phyloP scores from a whole-genome alignment of 768 basidiomycete genomes.

The Lactarius sanguifluus region DNA sequence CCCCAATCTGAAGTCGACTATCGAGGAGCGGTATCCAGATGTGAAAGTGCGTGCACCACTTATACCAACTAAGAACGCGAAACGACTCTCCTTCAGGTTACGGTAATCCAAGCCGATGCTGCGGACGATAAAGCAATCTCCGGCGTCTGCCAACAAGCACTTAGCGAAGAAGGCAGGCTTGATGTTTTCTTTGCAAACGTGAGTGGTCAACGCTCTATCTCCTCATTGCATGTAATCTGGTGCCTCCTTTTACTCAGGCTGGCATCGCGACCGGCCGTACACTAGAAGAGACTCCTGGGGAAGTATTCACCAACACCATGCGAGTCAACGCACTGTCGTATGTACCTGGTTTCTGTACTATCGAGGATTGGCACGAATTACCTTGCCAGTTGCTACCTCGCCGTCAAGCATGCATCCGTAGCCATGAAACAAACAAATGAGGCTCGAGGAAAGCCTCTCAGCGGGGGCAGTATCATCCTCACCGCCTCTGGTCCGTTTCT shows the following conservation, averaged over 20 bases:
- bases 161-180: constrained; percentile 79
- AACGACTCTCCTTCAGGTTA: constrained; percentile 54
- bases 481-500: constrained; percentile 71
- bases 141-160: constrained; percentile 64
- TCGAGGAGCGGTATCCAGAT: constrained; percentile 66
- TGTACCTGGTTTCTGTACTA: constrained; percentile 11
- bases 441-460: constrained; percentile 63
- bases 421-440: constrained; percentile 75
- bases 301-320: constrained; percentile 74
- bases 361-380: constrained; percentile 7
- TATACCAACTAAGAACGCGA: neutral
- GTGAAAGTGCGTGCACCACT: constrained; percentile 61
- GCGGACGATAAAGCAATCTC: constrained; percentile 72
- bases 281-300: constrained; percentile 56
- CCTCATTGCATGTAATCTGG: constrained; percentile 4
- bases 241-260: constrained; percentile 47
- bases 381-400: constrained; percentile 73
- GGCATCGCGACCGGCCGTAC: constrained; percentile 51
- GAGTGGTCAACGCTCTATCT: constrained; percentile 31
- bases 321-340: constrained; percentile 73
- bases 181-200: constrained; percentile 98
- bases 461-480: constrained; percentile 82
- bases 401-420: constrained; percentile 79
- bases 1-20: constrained; percentile 65
- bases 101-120: constrained; percentile 76